Percentiles rank a stretch among this genome's conserved stretches.
Conservation (phyloP, 768 basidiomycete species). For the Boletus subcaerulescens region DNA sequence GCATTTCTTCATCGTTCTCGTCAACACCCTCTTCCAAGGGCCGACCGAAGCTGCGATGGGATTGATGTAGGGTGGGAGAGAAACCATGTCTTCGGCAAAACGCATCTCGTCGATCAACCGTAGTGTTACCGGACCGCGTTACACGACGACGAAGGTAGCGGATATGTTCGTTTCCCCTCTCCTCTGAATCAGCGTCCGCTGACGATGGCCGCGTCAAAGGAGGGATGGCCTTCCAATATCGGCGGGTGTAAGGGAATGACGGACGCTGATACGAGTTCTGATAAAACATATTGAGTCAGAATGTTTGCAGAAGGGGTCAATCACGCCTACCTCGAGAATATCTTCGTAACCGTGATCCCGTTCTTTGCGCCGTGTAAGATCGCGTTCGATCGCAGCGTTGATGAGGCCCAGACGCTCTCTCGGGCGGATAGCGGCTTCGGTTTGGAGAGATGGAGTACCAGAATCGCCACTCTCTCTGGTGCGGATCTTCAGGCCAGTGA, state of each 20-base stretch:
- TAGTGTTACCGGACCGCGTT: conserved; percentile 79
- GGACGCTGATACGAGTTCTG: conserved; percentile 73
- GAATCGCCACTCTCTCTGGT: conserved; percentile 43
- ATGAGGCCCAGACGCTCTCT: conserved; percentile 64
- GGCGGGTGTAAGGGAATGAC: conserved; percentile 53
- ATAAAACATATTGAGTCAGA: conserved; percentile 7
- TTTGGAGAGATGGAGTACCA: conserved; percentile 35
- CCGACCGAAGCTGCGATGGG: conserved; percentile 14
- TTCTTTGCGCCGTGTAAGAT: conserved; percentile 63
- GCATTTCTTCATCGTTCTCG: conserved; percentile 38
- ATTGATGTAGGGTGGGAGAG: conserved; percentile 3
- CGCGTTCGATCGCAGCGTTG: conserved; percentile 53
- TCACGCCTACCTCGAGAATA: conserved; percentile 62
- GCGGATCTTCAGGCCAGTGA: conserved; percentile 52
- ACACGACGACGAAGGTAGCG: conserved; percentile 61
- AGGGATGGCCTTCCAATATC: conserved; percentile 64
- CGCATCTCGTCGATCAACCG: conserved; percentile 66
- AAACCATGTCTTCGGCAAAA: conserved; percentile 26
- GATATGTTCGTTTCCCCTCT: conserved; percentile 23
- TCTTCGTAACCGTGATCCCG: conserved; percentile 85
- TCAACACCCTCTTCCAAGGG: conserved; percentile 28
- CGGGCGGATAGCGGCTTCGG: conserved; percentile 56
- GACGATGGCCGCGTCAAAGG: conserved; percentile 35
- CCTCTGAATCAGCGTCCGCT: conserved; percentile 17
- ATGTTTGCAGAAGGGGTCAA: not conserved